These are phyloP conservation scores for Oryza officinalis DNA, from an alignment of 176 grass and related monocot species.

Conservation along the genomic window DNA sequence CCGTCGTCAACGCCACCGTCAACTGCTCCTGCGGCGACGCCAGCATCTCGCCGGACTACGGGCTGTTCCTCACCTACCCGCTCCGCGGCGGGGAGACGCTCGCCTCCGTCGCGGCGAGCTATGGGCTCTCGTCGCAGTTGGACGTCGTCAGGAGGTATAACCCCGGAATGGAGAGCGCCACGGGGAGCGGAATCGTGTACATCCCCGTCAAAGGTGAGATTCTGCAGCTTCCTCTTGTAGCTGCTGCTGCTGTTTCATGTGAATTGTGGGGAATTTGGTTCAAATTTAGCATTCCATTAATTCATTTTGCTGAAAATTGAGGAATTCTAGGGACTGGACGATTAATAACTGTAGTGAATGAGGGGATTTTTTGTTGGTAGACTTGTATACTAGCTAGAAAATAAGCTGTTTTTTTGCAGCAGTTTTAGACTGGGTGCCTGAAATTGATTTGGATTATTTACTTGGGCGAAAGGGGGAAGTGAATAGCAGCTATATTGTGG, in stretches of 20 bases:
- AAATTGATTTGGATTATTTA: background rate
- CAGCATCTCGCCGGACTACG: slow-evolving; percentile 45
- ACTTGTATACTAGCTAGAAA: background rate
- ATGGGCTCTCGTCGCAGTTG: slow-evolving; percentile 39
- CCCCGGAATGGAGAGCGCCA: slow-evolving; percentile 39
- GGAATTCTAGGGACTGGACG: background rate
- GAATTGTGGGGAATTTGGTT: background rate
- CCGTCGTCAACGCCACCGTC: slow-evolving; percentile 48
- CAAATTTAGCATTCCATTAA: background rate
- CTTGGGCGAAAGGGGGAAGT: background rate
- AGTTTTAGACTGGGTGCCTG: background rate
- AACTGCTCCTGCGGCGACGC: slow-evolving; percentile 81
- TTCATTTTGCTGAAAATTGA: background rate
- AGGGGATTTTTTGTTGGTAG: background rate
- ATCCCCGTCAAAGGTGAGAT: slow-evolving; percentile 65
- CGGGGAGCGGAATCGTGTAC: slow-evolving; percentile 48
- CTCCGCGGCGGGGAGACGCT: slow-evolving; percentile 50
- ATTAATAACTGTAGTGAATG: background rate
- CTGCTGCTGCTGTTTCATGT: background rate
- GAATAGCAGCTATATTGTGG: background rate
- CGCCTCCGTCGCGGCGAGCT: slow-evolving; percentile 25
- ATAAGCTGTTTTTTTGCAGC: background rate
- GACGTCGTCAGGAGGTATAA: slow-evolving; percentile 61
- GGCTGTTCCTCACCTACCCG: slow-evolving; percentile 75
- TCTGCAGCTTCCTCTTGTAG: background rate